These are phyloP conservation scores for Terfezia boudieri DNA, from an alignment of 495 filamentous ascomycete genomes.

Conservation along the genomic window DNA sequence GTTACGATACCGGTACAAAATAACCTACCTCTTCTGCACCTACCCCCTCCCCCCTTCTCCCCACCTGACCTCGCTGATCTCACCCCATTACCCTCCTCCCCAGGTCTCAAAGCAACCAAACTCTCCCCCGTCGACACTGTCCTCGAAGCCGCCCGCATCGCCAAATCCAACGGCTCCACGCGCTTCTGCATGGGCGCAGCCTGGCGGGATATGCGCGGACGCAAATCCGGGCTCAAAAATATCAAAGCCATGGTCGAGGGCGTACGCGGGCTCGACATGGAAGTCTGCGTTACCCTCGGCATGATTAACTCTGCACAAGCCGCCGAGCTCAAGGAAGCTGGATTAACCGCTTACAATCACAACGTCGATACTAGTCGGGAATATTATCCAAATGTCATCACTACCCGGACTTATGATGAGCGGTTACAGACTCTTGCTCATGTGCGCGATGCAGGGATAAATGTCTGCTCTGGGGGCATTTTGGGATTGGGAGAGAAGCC, in stretches of 20 bases:
- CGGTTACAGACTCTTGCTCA: constrained; percentile 48
- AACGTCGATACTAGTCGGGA: constrained; percentile 75
- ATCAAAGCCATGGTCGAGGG: constrained; percentile 63
- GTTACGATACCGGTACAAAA: constrained; percentile 41
- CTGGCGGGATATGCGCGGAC: constrained; percentile 77
- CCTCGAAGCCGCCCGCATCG: constrained; percentile 47
- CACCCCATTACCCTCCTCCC: too few relatives aligned
- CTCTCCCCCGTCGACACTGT: constrained; percentile 57
- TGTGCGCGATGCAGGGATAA: constrained; percentile 60
- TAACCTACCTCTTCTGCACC: too few relatives aligned
- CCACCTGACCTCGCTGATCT: too few relatives aligned
- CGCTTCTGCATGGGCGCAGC: constrained; percentile 85
- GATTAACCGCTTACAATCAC: constrained; percentile 74
- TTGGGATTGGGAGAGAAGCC: constrained; percentile 54
- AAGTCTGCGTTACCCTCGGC: constrained; percentile 67
- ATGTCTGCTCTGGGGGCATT: constrained; percentile 70
- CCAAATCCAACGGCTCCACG: constrained; percentile 56
- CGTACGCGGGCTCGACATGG: constrained; percentile 58
- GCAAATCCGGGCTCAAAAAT: constrained; percentile 53
- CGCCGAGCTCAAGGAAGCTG: constrained; percentile 54
- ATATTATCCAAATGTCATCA: constrained; percentile 61
- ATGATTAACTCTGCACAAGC: constrained; percentile 68
- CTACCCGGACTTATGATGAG: constrained; percentile 64
- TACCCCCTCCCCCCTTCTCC: too few relatives aligned
- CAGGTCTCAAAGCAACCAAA: constrained; percentile 42